Conservation (phyloP, 1,284 basidiomycete species). For the Malassezia globosa region DNA sequence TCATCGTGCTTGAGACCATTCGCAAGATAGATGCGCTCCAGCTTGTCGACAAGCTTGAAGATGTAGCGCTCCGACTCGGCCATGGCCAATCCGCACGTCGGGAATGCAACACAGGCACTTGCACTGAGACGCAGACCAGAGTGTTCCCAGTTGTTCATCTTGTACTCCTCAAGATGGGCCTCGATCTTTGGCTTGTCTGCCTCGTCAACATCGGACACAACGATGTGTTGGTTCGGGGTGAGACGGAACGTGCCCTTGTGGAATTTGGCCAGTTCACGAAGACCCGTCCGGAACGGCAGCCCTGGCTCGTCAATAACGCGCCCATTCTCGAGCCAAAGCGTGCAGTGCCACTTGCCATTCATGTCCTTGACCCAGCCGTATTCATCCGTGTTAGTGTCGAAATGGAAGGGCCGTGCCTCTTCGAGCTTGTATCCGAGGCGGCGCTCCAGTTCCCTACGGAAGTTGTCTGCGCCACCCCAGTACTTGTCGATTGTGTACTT, state of each 20-base stretch:
- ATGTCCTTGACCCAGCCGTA: slow-evolving; percentile 84
- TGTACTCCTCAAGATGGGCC: slow-evolving; percentile 68
- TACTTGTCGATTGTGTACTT: slow-evolving; percentile 90
- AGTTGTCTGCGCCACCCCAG: slow-evolving; percentile 56
- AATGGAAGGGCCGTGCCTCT: slow-evolving; percentile 62
- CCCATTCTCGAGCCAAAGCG: slow-evolving; percentile 92
- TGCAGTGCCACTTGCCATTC: slow-evolving; percentile 83
- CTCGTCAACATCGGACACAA: slow-evolving; percentile 68
- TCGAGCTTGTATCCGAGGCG: slow-evolving; percentile 67
- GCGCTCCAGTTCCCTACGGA: slow-evolving; percentile 81
- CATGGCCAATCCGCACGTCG: slow-evolving; percentile 86
- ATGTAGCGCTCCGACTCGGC: slow-evolving; percentile 89
- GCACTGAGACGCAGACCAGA: slow-evolving; percentile 61
- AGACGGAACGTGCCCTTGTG: slow-evolving; percentile 89
- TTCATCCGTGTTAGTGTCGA: slow-evolving; percentile 82
- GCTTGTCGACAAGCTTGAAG: slow-evolving; percentile 85
- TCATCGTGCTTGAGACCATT: slow-evolving; percentile 82
- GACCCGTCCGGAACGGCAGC: slow-evolving; percentile 79
- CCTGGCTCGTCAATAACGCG: slow-evolving; percentile 85
- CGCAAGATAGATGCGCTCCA: slow-evolving; percentile 81
- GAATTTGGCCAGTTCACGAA: slow-evolving; percentile 80
- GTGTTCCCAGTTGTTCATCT: slow-evolving; percentile 75
- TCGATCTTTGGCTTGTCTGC: slow-evolving; percentile 62
- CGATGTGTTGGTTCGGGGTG: slow-evolving; percentile 76
- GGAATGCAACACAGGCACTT: slow-evolving; percentile 81